phyloP scores from a whole-genome alignment of 148 eudicot genomes.

The Mesembryanthemum crystallinum region DNA sequence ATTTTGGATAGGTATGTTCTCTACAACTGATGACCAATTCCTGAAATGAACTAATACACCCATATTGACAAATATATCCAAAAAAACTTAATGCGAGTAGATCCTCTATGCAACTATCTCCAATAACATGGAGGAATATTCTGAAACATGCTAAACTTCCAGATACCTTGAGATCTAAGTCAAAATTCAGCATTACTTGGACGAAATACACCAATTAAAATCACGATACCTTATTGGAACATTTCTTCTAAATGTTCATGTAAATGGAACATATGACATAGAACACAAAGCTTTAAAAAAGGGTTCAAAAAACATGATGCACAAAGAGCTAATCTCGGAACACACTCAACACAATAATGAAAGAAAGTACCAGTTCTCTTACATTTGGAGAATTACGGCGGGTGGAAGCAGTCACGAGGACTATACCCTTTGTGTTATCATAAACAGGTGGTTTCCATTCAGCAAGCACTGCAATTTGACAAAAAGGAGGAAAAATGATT shows the following conservation, averaged over 20 bases:
- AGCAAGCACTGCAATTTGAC: slow-evolving; percentile 67
- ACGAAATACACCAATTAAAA: background rate
- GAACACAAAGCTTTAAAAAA: background rate
- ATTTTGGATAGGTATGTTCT: background rate
- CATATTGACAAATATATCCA: too few relatives aligned
- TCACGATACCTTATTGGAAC: background rate
- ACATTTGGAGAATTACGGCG: slow-evolving; percentile 98
- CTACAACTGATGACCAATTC: background rate
- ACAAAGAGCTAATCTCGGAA: background rate
- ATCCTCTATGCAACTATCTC: too few relatives aligned
- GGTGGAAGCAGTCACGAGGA: slow-evolving; percentile 85
- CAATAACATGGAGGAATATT: too few relatives aligned
- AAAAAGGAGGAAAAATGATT: background rate
- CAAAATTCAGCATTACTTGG: background rate
- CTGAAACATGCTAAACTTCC: too few relatives aligned
- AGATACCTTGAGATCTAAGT: too few relatives aligned
- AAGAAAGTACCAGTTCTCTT: slow-evolving; percentile 28
- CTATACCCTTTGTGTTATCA: slow-evolving; percentile 86
- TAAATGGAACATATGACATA: background rate
- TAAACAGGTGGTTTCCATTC: slow-evolving; percentile 99
- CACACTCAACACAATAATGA: slow-evolving; percentile 7
- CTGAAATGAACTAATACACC: background rate
- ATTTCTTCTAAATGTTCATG: background rate
- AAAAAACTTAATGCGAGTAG: too few relatives aligned
- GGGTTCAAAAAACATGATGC: background rate